Percentiles rank a stretch among this genome's conserved stretches.
These are phyloP conservation scores for Starmera stellimalicola DNA, from an alignment of 1,139 yeast genomes.

Conservation along the genomic window DNA sequence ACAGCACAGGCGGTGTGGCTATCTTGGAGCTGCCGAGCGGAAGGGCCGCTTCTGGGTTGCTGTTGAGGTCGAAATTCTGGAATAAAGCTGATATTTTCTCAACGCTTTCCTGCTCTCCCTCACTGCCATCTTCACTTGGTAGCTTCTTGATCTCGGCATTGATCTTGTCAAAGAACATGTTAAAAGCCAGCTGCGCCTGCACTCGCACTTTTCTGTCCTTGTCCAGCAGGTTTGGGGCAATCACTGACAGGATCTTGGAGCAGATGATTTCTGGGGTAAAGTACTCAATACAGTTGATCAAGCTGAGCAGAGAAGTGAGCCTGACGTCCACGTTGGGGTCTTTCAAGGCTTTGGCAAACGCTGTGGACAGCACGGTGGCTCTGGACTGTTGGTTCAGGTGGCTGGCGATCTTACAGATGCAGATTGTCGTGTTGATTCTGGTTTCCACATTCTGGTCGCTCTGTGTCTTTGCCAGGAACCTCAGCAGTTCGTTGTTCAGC, in stretches of 20 bases:
- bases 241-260: slow-evolving; percentile 72
- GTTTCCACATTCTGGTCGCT: slow-evolving; percentile 78
- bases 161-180: slow-evolving; percentile 53
- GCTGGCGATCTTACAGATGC: slow-evolving; percentile 63
- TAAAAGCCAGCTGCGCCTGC: slow-evolving; percentile 63
- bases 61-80: slow-evolving; percentile 20
- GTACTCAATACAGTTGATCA: slow-evolving; percentile 51
- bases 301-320: slow-evolving; percentile 69
- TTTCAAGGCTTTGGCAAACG: slow-evolving; percentile 72
- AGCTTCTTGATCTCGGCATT: slow-evolving; percentile 50
- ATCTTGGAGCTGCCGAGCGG: slow-evolving; percentile 9
- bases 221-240: slow-evolving; percentile 80
- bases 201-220: slow-evolving; percentile 56
- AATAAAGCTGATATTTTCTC: slow-evolving; percentile 19
- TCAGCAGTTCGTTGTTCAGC: slow-evolving; percentile 74
- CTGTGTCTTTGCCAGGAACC: slow-evolving; percentile 80
- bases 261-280: slow-evolving; percentile 75
- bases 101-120: slow-evolving; percentile 9
- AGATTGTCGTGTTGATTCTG: slow-evolving; percentile 74
- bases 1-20: slow-evolving; percentile 13
- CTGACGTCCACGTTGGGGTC: slow-evolving; percentile 77
- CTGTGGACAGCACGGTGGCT: slow-evolving; percentile 74
- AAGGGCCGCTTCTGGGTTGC: slow-evolving; percentile 9
- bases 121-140: slow-evolving; percentile 29
- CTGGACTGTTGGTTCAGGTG: slow-evolving; percentile 50